Evolutionary conservation across 1,284 basidiomycete genomes (phyloP).

Genomic region (Exobasidium rhododendri): DNA sequence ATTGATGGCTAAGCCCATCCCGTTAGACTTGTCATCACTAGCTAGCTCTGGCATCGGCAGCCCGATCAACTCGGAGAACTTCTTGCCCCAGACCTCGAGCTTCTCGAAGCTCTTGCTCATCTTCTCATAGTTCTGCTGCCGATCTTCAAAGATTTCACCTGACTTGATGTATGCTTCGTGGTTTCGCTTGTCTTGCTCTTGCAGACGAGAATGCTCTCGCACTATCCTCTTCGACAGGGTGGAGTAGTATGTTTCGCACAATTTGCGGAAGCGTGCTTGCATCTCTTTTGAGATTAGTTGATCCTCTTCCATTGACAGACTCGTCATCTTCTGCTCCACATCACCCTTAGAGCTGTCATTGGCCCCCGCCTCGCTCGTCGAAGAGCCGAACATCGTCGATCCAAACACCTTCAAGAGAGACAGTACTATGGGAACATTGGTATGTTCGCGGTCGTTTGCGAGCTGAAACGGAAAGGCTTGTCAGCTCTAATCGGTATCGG

Average conservation of each 20-base stretch:
- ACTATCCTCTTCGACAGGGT: conserved; percentile 84
- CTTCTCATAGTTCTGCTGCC: conserved; percentile 96
- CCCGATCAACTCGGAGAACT: conserved; percentile 82
- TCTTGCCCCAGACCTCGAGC: conserved; percentile 56
- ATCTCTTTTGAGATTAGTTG: conserved; percentile 68
- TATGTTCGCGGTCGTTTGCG: conserved; percentile 78
- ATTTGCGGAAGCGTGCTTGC: conserved; percentile 81
- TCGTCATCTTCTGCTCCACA: neutral
- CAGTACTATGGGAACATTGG: conserved; percentile 76
- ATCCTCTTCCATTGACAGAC: neutral
- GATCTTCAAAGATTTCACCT: conserved; percentile 97
- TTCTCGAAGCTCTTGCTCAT: conserved; percentile 95
- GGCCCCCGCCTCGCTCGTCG: conserved; percentile 60
- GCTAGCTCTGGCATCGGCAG: conserved; percentile 77
- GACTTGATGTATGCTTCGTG: conserved; percentile 98
- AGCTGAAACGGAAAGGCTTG: conserved; percentile 59
- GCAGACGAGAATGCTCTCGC: conserved; percentile 85
- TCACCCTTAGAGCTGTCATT: neutral
- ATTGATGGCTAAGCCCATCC: conserved; percentile 59
- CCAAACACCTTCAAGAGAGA: conserved; percentile 81
- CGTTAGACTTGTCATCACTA: conserved; percentile 62
- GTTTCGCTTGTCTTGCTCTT: conserved; percentile 92
- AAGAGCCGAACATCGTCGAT: conserved; percentile 69
- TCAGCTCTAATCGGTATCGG: neutral
- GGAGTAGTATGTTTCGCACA: conserved; percentile 91